Percentiles rank a stretch among this genome's conserved stretches.
phyloP scores from a whole-genome alignment of 495 filamentous ascomycete species.

The Xylaria flabelliformis region DNA sequence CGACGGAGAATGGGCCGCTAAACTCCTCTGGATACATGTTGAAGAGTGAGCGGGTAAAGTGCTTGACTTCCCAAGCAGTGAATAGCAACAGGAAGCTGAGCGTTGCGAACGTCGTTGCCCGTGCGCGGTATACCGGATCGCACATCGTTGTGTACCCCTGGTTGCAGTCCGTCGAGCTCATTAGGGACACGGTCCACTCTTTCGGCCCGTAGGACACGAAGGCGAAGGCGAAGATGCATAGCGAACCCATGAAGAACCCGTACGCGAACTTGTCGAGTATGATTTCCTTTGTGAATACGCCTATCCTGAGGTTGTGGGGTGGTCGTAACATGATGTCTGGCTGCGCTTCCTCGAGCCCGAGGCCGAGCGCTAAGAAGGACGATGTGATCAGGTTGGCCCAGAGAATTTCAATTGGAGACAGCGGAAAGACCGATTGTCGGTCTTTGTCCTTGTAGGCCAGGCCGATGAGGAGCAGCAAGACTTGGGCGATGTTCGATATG shows the following conservation, averaged over 20 bases:
- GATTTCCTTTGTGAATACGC: conserved; percentile 64
- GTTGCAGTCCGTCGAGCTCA: conserved; percentile 54
- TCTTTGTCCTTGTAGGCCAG: conserved; percentile 60
- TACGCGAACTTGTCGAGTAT: conserved; percentile 64
- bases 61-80: conserved; percentile 66
- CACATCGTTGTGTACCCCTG: conserved; percentile 51
- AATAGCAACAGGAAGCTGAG: conserved; percentile 63
- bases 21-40: conserved; percentile 56
- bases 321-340: conserved; percentile 63
- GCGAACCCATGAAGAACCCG: conserved; percentile 60
- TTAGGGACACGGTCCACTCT: conserved; percentile 35
- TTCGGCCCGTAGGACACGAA: conserved; percentile 58
- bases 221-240: conserved; percentile 61
- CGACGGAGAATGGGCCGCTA: conserved; percentile 48
- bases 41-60: conserved; percentile 61
- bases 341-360: conserved; percentile 63
- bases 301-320: conserved; percentile 55
- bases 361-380: conserved; percentile 62
- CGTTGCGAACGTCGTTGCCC: conserved; percentile 73
- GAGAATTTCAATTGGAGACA: conserved; percentile 64
- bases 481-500: conserved; percentile 65
- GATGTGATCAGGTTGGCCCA: conserved; percentile 69
- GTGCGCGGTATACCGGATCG: conserved; percentile 64
- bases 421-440: conserved; percentile 60
- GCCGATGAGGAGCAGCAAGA: conserved; percentile 60